Conservation (phyloP, 176 grass and related monocot species). For the maize (Zea mays) region DNA sequence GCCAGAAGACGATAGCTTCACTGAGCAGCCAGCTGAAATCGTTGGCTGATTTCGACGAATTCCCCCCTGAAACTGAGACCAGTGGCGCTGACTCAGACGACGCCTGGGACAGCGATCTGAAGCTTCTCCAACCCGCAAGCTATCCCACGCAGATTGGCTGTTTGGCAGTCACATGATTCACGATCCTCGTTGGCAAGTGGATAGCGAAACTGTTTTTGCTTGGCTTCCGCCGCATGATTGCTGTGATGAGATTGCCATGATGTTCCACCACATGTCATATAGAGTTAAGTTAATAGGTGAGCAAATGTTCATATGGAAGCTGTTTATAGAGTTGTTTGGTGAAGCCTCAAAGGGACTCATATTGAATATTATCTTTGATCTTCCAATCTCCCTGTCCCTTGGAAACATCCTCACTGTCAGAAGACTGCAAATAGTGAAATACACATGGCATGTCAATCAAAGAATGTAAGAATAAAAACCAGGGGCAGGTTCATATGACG, state of each 20-base stretch:
- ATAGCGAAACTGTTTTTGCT: background rate
- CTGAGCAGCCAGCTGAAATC: constrained; percentile 70
- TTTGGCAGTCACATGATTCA: constrained; percentile 44
- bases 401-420: background rate
- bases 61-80: constrained; percentile 42
- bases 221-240: constrained; percentile 26
- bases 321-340: constrained; percentile 23
- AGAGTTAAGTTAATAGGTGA: constrained; percentile 35
- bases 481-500: no score
- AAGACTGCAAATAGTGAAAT: background rate
- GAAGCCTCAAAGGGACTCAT: constrained; percentile 1
- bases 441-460: no score
- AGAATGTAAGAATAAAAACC: no score
- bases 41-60: constrained; percentile 63
- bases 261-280: constrained; percentile 20
- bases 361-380: constrained; percentile 12
- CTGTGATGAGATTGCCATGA: constrained; percentile 31
- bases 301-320: constrained; percentile 43
- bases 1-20: constrained; percentile 89
- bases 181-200: background rate
- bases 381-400: background rate
- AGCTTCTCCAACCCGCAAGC: constrained; percentile 33
- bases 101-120: constrained; percentile 34
- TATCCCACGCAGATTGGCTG: constrained; percentile 33
- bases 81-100: constrained; percentile 13